phyloP scores from a whole-genome alignment of 169 alveolate species.

The Plasmodium billcollinsi region DNA sequence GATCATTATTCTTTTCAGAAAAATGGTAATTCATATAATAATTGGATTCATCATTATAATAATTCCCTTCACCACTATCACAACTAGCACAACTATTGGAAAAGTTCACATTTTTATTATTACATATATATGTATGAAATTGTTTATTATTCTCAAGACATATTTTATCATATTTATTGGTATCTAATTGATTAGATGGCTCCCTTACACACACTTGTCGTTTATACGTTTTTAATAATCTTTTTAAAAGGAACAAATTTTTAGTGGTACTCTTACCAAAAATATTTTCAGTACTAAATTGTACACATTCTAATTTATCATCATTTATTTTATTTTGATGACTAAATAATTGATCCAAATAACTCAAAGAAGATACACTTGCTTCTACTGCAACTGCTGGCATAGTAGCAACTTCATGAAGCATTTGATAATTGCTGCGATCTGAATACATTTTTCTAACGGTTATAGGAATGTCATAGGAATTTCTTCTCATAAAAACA shows the following conservation, averaged over 20 bases:
- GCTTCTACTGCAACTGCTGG: slow-evolving; percentile 57
- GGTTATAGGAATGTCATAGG: slow-evolving; percentile 72
- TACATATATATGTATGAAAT: slow-evolving; percentile 10
- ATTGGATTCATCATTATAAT: slow-evolving; percentile 55
- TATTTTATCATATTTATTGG: slow-evolving; percentile 21
- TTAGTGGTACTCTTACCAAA: slow-evolving; percentile 65
- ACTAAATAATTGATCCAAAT: slow-evolving; percentile 59
- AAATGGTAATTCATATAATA: slow-evolving; percentile 45
- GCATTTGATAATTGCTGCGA: slow-evolving; percentile 54
- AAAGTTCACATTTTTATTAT: slow-evolving; percentile 16
- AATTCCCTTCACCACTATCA: slow-evolving; percentile 48
- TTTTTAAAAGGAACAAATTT: slow-evolving; percentile 57
- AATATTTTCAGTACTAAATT: slow-evolving; percentile 74
- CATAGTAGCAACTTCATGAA: slow-evolving; percentile 72
- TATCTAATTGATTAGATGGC: slow-evolving; percentile 18
- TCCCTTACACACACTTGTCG: slow-evolving; percentile 29
- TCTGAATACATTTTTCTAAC: slow-evolving; percentile 74
- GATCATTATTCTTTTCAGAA: slow-evolving; percentile 24
- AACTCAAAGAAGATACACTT: slow-evolving; percentile 56
- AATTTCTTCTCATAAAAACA: slow-evolving; percentile 76
- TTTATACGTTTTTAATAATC: slow-evolving; percentile 72
- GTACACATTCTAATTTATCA: slow-evolving; percentile 61
- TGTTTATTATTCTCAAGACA: slow-evolving; percentile 13
- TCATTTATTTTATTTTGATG: slow-evolving; percentile 31
- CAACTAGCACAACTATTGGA: slow-evolving; percentile 69